Conservation (phyloP, 192 early-diverging fungal genomes). For the Geranomyces michiganensis region DNA sequence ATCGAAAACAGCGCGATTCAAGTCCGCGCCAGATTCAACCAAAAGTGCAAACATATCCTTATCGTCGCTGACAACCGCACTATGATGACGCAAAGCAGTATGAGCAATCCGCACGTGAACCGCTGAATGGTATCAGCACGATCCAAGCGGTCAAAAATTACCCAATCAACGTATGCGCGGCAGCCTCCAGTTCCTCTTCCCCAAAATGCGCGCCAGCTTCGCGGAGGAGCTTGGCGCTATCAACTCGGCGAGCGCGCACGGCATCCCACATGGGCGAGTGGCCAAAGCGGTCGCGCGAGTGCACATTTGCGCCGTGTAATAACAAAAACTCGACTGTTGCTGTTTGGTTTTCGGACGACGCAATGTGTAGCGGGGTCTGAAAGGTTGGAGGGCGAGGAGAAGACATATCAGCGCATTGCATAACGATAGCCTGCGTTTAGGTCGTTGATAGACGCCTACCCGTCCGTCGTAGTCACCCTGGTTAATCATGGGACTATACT, state of each 20-base stretch:
- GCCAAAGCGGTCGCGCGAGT: constrained; percentile 83
- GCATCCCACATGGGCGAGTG: constrained; percentile 92
- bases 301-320: constrained; percentile 84
- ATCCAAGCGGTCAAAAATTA: constrained; percentile 52
- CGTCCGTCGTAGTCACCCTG: constrained; percentile 76
- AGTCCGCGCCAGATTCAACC: constrained; percentile 65
- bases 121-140: not conserved
- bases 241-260: constrained; percentile 59
- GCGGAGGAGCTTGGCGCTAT: constrained; percentile 69
- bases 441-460: constrained; percentile 10
- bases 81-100: constrained; percentile 17
- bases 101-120: no score
- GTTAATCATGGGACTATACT: constrained; percentile 65
- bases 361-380: constrained; percentile 85
- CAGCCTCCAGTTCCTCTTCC: constrained; percentile 75
- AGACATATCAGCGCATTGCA: no score
- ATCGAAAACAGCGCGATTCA: constrained; percentile 68
- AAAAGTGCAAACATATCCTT: constrained; percentile 54
- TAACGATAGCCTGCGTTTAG: no score
- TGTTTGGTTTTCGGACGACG: constrained; percentile 74
- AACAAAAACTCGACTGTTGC: constrained; percentile 76
- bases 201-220: constrained; percentile 89
- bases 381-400: no score
- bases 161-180: constrained; percentile 57
- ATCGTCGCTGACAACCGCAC: constrained; percentile 52